Percentiles rank a stretch among this genome's conserved stretches.
Conservation (phyloP, 306 rosid species). For the Trifolium subterraneum region DNA sequence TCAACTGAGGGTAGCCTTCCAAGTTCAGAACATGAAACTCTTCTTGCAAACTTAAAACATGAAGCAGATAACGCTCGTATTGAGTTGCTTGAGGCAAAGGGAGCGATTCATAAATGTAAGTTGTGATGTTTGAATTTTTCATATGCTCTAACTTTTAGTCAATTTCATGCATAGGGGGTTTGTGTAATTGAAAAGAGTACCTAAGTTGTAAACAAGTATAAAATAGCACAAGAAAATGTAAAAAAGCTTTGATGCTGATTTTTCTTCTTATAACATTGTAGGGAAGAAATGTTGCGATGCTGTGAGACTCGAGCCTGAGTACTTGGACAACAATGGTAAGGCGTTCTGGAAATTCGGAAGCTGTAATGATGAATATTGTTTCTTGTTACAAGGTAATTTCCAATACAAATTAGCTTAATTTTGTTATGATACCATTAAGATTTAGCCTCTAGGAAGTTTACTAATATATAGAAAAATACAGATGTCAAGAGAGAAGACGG, state of each 20-base stretch:
- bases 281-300: slow-evolving; percentile 44
- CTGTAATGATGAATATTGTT: slow-evolving; percentile 21
- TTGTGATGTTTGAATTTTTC: slow-evolving; percentile 8
- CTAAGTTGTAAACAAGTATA: neutral
- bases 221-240: neutral
- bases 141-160: slow-evolving; percentile 1
- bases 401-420: neutral
- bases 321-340: slow-evolving; percentile 37
- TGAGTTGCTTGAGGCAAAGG: slow-evolving; percentile 55
- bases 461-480: slow-evolving; percentile 26
- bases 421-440: slow-evolving; percentile 6
- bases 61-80: slow-evolving; percentile 64
- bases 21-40: slow-evolving; percentile 40
- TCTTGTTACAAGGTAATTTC: slow-evolving; percentile 55
- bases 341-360: slow-evolving; percentile 47
- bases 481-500: slow-evolving; percentile 31
- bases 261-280: slow-evolving; percentile 7
- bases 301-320: slow-evolving; percentile 37
- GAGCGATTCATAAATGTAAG: slow-evolving; percentile 57
- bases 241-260: neutral
- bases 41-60: slow-evolving; percentile 49
- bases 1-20: slow-evolving; percentile 33
- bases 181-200: slow-evolving; percentile 9
- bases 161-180: neutral
- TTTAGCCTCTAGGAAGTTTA: slow-evolving; percentile 30